phyloP scores from a whole-genome alignment of 2,329 filamentous ascomycete genomes.

The Botryotinia calthae region DNA sequence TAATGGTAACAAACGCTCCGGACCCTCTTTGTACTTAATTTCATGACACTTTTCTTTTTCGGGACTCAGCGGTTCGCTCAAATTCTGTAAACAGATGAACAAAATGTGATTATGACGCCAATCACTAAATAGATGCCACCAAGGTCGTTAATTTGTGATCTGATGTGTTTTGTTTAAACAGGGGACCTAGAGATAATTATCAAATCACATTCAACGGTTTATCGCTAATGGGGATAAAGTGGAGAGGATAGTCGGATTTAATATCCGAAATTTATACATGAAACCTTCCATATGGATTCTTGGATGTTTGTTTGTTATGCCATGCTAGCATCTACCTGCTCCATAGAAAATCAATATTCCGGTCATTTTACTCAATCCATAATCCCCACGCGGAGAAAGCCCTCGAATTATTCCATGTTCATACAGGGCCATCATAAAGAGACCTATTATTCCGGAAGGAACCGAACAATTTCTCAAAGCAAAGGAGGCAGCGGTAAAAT shows the following conservation, averaged over 20 bases:
- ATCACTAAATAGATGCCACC: not conserved
- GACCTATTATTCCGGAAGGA: not conserved
- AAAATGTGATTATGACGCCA: not conserved
- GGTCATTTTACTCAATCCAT: not conserved
- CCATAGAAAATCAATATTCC: not conserved
- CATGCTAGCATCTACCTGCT: not conserved
- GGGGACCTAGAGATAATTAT: not conserved
- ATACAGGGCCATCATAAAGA: not conserved
- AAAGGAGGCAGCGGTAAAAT: not conserved
- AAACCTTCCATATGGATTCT: not conserved
- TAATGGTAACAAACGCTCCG: not conserved
- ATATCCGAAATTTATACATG: conserved; percentile 11
- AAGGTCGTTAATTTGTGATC: conserved; percentile 10
- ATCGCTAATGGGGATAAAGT: conserved; percentile 10
- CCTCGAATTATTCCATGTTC: not conserved
- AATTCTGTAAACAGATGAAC: not conserved
- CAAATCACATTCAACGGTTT: not conserved
- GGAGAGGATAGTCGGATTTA: not conserved
- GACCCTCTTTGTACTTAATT: conserved; percentile 7
- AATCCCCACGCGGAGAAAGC: not conserved
- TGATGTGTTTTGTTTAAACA: conserved; percentile 4
- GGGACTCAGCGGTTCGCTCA: conserved; percentile 15
- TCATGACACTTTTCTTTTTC: not conserved
- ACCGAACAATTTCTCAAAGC: not conserved
- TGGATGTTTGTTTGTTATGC: not conserved